Percentiles rank a stretch among this genome's conserved stretches.
These are phyloP conservation scores for Ogataea zsoltii DNA, from an alignment of 805 yeast genomes.

Conservation along the genomic window DNA sequence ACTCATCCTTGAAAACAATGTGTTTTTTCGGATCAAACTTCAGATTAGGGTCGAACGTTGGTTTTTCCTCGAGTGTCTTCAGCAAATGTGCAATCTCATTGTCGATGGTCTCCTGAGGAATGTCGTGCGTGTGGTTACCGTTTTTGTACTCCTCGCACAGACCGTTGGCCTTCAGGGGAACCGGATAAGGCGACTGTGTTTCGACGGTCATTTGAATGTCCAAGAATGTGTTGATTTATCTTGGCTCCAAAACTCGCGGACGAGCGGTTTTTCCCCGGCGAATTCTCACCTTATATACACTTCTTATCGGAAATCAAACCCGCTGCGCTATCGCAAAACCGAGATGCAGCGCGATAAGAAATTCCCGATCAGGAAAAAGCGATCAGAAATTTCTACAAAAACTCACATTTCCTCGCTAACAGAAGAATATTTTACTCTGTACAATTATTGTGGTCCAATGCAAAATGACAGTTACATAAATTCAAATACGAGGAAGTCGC, in stretches of 20 bases:
- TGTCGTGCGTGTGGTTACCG: slow-evolving; percentile 21
- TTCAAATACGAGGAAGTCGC: too few species aligned
- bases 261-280: too few species aligned
- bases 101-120: slow-evolving; percentile 28
- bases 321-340: too few species aligned
- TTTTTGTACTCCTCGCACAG: slow-evolving; percentile 18
- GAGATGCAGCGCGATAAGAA: slow-evolving; percentile 3
- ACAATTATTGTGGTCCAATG: too few species aligned
- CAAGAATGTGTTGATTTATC: too few species aligned
- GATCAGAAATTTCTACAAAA: background rate
- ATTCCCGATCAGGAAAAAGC: slow-evolving; percentile 8
- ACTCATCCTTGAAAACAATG: slow-evolving; percentile 37
- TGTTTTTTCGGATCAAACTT: slow-evolving; percentile 40
- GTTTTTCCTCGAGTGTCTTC: slow-evolving; percentile 22
- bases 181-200: slow-evolving; percentile 19
- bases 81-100: slow-evolving; percentile 23
- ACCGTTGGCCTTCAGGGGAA: slow-evolving; percentile 22
- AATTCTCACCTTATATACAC: background rate
- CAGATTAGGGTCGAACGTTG: slow-evolving; percentile 31
- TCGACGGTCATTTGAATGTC: slow-evolving; percentile 17
- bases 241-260: too few species aligned
- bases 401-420: background rate
- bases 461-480: too few species aligned
- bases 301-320: background rate
- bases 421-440: background rate